Evolutionary conservation across 2,329 filamentous ascomycete species (phyloP), one percentile per base, ranked within the genome.

Genomic region (Mycogone perniciosa): DNA sequence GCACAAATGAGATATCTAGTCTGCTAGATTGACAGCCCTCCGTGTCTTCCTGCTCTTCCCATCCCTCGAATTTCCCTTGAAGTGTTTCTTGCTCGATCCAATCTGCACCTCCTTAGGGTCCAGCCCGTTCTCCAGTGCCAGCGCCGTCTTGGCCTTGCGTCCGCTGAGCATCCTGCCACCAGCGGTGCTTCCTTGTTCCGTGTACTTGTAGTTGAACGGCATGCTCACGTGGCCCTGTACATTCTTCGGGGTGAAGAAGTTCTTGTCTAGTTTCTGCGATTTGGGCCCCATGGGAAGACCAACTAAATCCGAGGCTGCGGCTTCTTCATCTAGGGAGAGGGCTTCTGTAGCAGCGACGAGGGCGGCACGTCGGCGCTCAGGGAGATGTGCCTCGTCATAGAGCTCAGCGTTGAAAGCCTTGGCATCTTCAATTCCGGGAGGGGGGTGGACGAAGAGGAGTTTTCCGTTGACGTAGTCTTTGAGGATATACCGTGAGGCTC

Each of bases 401-500:
- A 97, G 82, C 53, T 95, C 91, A 45, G 77, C 75, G 71, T 99
- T 99, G 77, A 97, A 99, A 48, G 85, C 81, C 44, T 73, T 72
- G 1, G 82, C 74, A 59, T 96, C 87, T 37, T 86, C 81, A 31
- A 84, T 79, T 4, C 72, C 72, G 0, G 91, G 91, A 0, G 93
- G 93, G 4, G 93, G 91, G 61, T 92, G 85, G 59, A 90, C 93
- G 72, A 86, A 97, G 5, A 97, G 79, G 0, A 99, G 80, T 71
- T 96, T 97, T 56, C 93, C 93, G 65, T 86, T 95, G 59, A 99
- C 93, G 63, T 97, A 99, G 71, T 99, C 93, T 67, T 99, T 99
- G 29, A 99, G 79, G 11, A 99, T 79, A 59, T 89, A 87, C 48
- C 93, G 81, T 4, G 92, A 90, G 6, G 93, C 93, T 60, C 93